A percentile compares a stretch with the other conserved stretches of the same genome.
phyloP scores from a whole-genome alignment of 352 stramenopile species.

The Thalassiosira ordinaria region DNA sequence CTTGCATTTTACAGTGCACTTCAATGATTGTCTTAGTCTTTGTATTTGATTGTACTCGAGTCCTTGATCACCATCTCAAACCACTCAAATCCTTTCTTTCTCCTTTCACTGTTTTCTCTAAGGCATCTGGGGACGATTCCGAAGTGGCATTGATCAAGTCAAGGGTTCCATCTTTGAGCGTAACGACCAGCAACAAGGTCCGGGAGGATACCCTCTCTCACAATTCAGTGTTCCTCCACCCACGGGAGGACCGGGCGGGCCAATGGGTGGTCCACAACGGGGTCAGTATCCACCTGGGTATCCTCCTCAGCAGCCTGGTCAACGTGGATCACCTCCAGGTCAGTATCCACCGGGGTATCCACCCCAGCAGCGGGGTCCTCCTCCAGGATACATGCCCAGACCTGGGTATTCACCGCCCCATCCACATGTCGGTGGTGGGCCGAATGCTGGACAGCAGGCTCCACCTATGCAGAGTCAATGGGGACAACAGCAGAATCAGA shows the following conservation, averaged over 20 bases:
- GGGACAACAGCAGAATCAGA: constrained; percentile 39
- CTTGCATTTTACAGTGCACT: too few species aligned
- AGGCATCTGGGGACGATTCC: constrained; percentile 47
- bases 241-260: constrained; percentile 13
- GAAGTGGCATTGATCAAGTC: constrained; percentile 44
- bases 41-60: too few species aligned
- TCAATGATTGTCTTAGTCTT: too few species aligned
- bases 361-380: constrained; percentile 19
- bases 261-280: too few species aligned
- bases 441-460: constrained; percentile 22
- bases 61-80: too few species aligned
- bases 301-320: constrained; percentile 31
- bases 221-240: constrained; percentile 49
- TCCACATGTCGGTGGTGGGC: constrained; percentile 24
- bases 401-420: constrained; percentile 45
- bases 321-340: constrained; percentile 14
- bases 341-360: constrained; percentile 18
- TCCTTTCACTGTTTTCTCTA: too few species aligned
- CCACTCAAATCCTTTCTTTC: too few species aligned
- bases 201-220: constrained; percentile 38
- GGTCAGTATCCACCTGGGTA: constrained; percentile 32
- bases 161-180: constrained; percentile 53
- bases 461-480: constrained; percentile 58
- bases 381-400: constrained; percentile 32
- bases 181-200: constrained; percentile 18